Evolutionary conservation across 305 asterid species (phyloP).

Genomic region (Fraxinus floribunda): DNA sequence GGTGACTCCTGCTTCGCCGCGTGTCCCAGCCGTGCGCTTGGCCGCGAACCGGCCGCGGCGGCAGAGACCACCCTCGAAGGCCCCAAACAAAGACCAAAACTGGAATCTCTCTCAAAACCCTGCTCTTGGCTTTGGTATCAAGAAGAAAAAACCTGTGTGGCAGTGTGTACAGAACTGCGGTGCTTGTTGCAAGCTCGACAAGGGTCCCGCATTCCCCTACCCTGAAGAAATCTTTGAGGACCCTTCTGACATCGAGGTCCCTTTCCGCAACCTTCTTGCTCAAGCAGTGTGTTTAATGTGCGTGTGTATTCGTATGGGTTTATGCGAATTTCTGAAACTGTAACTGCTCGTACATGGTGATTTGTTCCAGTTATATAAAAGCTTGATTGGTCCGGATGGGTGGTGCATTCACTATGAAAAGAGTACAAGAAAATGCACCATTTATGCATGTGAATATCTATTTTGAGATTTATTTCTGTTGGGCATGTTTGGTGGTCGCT

Average conservation of each 20-base stretch:
- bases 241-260: constrained; percentile 73
- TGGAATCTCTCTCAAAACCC: constrained; percentile 24
- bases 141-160: constrained; percentile 72
- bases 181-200: constrained; percentile 90
- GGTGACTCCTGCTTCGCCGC: constrained; percentile 47
- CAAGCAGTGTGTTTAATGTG: not conserved
- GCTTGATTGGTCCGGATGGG: constrained; percentile 85
- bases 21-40: constrained; percentile 37
- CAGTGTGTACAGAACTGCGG: constrained; percentile 82
- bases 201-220: constrained; percentile 76
- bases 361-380: constrained; percentile 57
- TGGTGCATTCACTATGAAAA: constrained; percentile 90
- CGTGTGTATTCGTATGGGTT: not conserved
- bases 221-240: constrained; percentile 79
- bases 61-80: constrained; percentile 31
- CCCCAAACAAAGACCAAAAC: constrained; percentile 22
- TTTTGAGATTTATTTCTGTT: not conserved
- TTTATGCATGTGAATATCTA: constrained; percentile 60
- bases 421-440: constrained; percentile 69
- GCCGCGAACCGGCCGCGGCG: constrained; percentile 32
- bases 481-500: not conserved
- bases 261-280: not conserved
- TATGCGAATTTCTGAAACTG: not conserved
- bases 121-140: constrained; percentile 57
- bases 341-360: not conserved